phyloP scores from a whole-genome alignment of 2,329 filamentous ascomycete genomes.

The Drechslerella coelobrocha region DNA sequence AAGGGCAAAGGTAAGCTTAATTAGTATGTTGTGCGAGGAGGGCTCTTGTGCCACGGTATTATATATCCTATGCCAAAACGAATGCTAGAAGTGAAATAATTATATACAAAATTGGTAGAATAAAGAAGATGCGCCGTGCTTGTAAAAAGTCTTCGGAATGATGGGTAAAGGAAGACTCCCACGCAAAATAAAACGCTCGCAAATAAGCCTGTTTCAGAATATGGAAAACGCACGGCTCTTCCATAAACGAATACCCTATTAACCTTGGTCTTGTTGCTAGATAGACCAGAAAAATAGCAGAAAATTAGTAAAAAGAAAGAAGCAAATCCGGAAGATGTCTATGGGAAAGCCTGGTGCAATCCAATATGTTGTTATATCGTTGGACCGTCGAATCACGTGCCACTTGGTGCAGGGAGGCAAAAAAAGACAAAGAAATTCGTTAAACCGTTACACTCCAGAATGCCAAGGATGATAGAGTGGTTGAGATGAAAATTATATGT shows the following conservation, averaged over 20 bases:
- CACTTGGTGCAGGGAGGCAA: slow-evolving; percentile 19
- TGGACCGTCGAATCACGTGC: too few relatives aligned
- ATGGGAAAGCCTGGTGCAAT: slow-evolving; percentile 8
- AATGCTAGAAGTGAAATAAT: background rate
- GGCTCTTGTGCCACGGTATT: too few relatives aligned
- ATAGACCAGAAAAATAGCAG: slow-evolving; percentile 9
- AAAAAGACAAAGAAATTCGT: slow-evolving; percentile 47
- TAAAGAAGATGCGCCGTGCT: background rate
- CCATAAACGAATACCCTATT: background rate
- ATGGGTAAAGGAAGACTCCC: slow-evolving; percentile 14
- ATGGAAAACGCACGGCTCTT: slow-evolving; percentile 10
- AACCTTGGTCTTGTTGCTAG: background rate
- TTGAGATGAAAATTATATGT: slow-evolving; percentile 15
- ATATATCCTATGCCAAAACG: background rate
- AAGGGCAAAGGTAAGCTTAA: too few relatives aligned
- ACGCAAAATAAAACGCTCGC: slow-evolving; percentile 11
- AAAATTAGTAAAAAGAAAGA: slow-evolving; percentile 10
- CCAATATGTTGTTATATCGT: slow-evolving; percentile 21
- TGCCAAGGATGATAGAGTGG: slow-evolving; percentile 19
- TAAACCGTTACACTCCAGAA: slow-evolving; percentile 32
- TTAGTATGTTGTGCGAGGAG: too few relatives aligned
- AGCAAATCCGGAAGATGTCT: slow-evolving; percentile 5
- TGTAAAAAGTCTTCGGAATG: slow-evolving; percentile 12
- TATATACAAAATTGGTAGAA: background rate
- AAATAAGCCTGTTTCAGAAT: slow-evolving; percentile 38